These are phyloP conservation scores for Reutealis trisperma DNA, from an alignment of 345 rosid species.

Conservation along the genomic window DNA sequence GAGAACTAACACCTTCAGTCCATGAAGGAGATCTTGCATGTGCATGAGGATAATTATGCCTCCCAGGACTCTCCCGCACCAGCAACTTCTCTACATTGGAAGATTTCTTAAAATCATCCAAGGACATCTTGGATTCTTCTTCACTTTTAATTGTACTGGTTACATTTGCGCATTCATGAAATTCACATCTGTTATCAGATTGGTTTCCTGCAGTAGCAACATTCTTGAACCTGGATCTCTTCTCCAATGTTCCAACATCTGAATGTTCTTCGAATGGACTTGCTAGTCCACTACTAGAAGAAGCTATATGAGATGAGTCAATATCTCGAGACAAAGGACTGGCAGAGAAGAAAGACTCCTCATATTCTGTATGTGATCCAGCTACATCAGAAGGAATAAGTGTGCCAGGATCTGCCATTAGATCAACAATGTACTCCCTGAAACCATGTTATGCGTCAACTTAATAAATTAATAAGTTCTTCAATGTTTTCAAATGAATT, in stretches of 20 bases:
- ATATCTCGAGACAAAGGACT: slow-evolving; percentile 65
- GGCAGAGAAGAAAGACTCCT: slow-evolving; percentile 59
- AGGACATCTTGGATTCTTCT: slow-evolving; percentile 41
- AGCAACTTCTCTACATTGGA: slow-evolving; percentile 34
- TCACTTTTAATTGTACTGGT: slow-evolving; percentile 26
- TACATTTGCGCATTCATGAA: slow-evolving; percentile 28
- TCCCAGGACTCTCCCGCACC: slow-evolving; percentile 38
- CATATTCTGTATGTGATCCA: slow-evolving; percentile 64
- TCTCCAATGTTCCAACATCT: slow-evolving; percentile 53
- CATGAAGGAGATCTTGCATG: slow-evolving; percentile 91
- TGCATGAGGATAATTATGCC: slow-evolving; percentile 49
- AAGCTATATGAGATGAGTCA: slow-evolving; percentile 61
- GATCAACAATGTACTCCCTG: slow-evolving; percentile 98
- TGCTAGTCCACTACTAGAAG: slow-evolving; percentile 65
- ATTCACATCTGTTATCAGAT: slow-evolving; percentile 45
- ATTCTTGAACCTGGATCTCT: slow-evolving; percentile 45
- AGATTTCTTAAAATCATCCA: slow-evolving; percentile 32
- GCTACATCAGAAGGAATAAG: slow-evolving; percentile 89
- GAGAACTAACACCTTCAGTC: slow-evolving; percentile 95
- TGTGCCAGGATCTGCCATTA: slow-evolving; percentile 95
- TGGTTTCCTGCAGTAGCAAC: slow-evolving; percentile 38
- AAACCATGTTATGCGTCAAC: slow-evolving; percentile 37
- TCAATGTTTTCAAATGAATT: slow-evolving; percentile 12
- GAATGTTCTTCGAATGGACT: slow-evolving; percentile 68
- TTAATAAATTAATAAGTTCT: slow-evolving; percentile 7